A percentile compares a stretch with the other conserved stretches of the same genome.
Conservation (phyloP, 164 flowering plant genomes). For the Berberis vulgaris region DNA sequence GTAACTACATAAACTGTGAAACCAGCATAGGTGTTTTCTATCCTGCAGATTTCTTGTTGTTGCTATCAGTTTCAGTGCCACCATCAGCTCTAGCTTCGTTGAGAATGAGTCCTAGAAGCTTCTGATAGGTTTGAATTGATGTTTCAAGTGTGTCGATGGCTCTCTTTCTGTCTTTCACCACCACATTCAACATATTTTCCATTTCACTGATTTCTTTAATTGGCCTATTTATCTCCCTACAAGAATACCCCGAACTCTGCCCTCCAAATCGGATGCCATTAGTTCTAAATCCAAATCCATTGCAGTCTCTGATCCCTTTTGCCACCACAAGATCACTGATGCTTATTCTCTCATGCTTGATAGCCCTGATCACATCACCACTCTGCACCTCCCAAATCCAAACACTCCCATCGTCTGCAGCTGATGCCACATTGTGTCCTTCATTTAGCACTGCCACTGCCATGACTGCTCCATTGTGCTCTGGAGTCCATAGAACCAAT, state of each 20-base stretch:
- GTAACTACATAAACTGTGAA: no score
- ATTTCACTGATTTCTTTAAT: constrained; percentile 22
- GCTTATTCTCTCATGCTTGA: constrained; percentile 20
- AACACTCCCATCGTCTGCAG: constrained; percentile 40
- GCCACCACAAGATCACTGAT: constrained; percentile 31
- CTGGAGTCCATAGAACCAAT: constrained; percentile 14
- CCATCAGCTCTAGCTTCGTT: constrained; percentile 32
- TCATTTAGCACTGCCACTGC: constrained; percentile 11
- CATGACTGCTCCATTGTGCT: constrained; percentile 25
- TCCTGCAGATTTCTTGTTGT: neutral
- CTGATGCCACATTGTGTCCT: constrained; percentile 27
- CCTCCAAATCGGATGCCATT: neutral
- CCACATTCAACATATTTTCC: constrained; percentile 25
- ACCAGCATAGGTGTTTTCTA: neutral
- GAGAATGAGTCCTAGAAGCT: constrained; percentile 36
- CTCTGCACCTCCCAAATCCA: constrained; percentile 28
- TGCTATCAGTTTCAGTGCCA: neutral
- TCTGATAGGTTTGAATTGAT: constrained; percentile 34
- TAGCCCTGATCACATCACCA: constrained; percentile 13
- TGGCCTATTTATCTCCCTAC: constrained; percentile 14
- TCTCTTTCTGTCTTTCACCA: constrained; percentile 27
- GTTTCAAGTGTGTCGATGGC: constrained; percentile 36
- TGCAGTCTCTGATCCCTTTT: constrained; percentile 10
- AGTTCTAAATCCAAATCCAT: neutral
- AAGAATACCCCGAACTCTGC: constrained; percentile 8